A percentile compares a stretch with the other conserved stretches of the same genome.
These are phyloP conservation scores for Fusarium buharicum DNA, from an alignment of 2,329 filamentous ascomycete genomes.

Conservation along the genomic window DNA sequence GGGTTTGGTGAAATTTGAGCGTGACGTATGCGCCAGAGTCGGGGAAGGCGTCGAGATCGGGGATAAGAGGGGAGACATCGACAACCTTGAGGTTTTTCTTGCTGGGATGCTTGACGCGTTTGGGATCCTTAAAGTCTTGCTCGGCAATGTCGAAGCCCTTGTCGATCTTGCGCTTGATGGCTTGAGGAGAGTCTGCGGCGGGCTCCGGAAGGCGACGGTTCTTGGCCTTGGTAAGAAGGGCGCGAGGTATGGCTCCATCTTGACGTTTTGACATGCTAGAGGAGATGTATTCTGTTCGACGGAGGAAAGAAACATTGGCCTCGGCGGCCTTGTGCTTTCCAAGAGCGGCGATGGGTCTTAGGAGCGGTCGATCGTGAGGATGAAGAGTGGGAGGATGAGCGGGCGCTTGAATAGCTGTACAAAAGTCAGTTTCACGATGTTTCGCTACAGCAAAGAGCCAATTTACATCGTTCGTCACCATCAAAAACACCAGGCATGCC, in stretches of 20 bases:
- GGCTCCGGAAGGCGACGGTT: conserved; percentile 63
- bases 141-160: conserved; percentile 68
- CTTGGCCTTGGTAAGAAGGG: conserved; percentile 49
- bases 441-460: not conserved
- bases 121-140: conserved; percentile 64
- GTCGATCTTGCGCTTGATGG: conserved; percentile 75
- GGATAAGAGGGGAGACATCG: conserved; percentile 69
- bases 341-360: conserved; percentile 84
- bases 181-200: conserved; percentile 70
- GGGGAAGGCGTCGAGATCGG: conserved; percentile 75
- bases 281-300: conserved; percentile 95
- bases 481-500: conserved; percentile 96
- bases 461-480: conserved; percentile 87
- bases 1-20: conserved; percentile 74
- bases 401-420: conserved; percentile 81
- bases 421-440: conserved; percentile 19
- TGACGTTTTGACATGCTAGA: conserved; percentile 63
- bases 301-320: conserved; percentile 88
- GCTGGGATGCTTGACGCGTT: conserved; percentile 66
- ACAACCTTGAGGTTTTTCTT: conserved; percentile 68
- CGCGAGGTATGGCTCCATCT: conserved; percentile 57
- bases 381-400: conserved; percentile 77
- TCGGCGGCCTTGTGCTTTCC: conserved; percentile 84
- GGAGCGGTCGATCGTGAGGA: conserved; percentile 83
- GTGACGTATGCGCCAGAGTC: conserved; percentile 76